phyloP scores from a whole-genome alignment of 1,284 basidiomycete species.

The Sparassis latifolia region DNA sequence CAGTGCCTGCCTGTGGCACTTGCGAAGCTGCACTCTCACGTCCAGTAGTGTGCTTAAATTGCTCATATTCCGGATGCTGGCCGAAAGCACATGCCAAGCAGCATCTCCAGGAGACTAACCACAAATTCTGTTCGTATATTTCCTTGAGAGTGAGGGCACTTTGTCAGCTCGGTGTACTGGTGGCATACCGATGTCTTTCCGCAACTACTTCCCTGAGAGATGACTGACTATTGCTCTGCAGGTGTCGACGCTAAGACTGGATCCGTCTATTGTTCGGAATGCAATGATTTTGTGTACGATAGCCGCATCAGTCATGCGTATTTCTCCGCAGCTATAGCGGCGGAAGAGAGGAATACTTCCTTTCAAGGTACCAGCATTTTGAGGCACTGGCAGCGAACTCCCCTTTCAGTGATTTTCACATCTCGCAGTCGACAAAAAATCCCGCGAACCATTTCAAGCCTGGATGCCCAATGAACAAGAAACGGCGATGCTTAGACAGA shows the following conservation, averaged over 20 bases:
- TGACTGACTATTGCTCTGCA: constrained; percentile 16
- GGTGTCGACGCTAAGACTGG: constrained; percentile 55
- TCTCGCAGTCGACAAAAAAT: constrained; percentile 32
- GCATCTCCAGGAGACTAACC: constrained; percentile 52
- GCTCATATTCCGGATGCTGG: constrained; percentile 74
- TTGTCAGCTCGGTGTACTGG: background rate
- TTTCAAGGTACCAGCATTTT: constrained; percentile 33
- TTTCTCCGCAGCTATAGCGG: constrained; percentile 30
- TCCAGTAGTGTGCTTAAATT: constrained; percentile 80
- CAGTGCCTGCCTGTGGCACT: constrained; percentile 55
- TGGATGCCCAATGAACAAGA: constrained; percentile 38
- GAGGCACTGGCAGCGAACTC: too few species aligned
- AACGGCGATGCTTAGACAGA: constrained; percentile 27
- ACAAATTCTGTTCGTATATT: constrained; percentile 60
- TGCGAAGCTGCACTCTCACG: constrained; percentile 56
- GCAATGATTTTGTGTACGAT: constrained; percentile 54
- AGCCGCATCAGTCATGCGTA: constrained; percentile 34
- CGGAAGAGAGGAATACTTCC: constrained; percentile 45
- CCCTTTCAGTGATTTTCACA: background rate
- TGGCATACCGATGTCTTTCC: constrained; percentile 3
- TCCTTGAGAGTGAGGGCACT: background rate
- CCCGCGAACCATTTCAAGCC: constrained; percentile 37
- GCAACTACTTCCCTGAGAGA: too few species aligned
- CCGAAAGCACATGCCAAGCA: constrained; percentile 42
- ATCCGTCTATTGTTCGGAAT: constrained; percentile 49